Base-by-base conservation (phyloP, 495 filamentous ascomycete species). In the Penicillium lividum region DNA sequence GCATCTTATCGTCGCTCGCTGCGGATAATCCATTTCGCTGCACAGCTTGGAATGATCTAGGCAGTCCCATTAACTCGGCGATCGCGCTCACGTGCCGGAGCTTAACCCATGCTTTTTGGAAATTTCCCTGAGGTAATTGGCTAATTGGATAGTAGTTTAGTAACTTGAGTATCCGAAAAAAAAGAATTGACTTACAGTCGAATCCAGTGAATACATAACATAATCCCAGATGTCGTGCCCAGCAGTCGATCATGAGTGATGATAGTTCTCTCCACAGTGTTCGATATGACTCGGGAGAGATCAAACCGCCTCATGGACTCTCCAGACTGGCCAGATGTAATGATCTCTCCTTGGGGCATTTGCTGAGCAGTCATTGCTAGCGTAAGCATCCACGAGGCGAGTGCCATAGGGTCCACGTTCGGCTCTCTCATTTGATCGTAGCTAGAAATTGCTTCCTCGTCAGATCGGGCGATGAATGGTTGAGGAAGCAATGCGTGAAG, bases 61-160 rank as follows among this genome's bases (percentile, higher is more conserved):
- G 67, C 25, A 72, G 53, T n/a, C 67, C 69, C 53, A 66, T 65
- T 9, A 70, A 29, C 52, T 72, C 69, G 47, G 69, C 69, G 5
- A 72, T 54, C 5, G 69, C 65, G 43, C 65, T 60, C 18, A 65
- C 15, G 25, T 68, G 69, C 13, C 69, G 65, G 36, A 68, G 31
- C 8, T 46, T 54, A 9, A 69, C 43, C 68, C 68, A 71, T 9
- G 57, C 65, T 36, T 66, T 69, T 36, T 65, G 66, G 33, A 69
- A 51, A 16, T 60, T 71, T 3, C 66, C 68, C 31, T 56, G 67
- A 3, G 67, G 58, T 10, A 71, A 57, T 59, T 62, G 59, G 13
- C 68, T 69, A 38, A 47, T 30, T 27, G 18, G 27, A 9, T 28
- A 3, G 11, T 2, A 10, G 11, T 10, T 46, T 27, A 46, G 43